phyloP scores from a whole-genome alignment of 116 monocot species.

The Posidonia oceanica region DNA sequence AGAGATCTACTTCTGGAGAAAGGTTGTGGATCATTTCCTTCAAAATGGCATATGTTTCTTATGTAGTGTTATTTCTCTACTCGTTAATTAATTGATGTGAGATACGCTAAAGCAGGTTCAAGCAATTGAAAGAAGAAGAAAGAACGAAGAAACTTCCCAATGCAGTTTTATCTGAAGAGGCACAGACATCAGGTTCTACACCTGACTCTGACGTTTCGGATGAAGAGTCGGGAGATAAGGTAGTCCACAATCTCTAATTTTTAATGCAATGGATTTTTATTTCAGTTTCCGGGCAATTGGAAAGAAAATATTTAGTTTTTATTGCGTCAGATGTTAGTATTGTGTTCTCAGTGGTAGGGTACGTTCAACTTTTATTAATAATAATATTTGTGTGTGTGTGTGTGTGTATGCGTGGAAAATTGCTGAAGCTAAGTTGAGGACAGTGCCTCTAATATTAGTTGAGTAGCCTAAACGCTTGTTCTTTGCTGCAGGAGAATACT shows the following conservation, averaged over 20 bases:
- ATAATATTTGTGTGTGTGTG: too few relatives aligned
- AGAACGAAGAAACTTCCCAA: slow-evolving; percentile 26
- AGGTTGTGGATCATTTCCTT: slow-evolving; percentile 27
- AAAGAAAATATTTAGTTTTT: background rate
- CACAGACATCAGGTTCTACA: slow-evolving; percentile 27
- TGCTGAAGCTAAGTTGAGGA: too few relatives aligned
- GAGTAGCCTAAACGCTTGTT: background rate
- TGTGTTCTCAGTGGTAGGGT: too few relatives aligned
- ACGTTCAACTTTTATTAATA: too few relatives aligned
- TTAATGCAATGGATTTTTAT: background rate
- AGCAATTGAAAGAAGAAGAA: slow-evolving; percentile 73
- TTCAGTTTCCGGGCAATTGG: background rate
- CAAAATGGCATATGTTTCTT: background rate
- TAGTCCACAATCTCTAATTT: slow-evolving; percentile 2
- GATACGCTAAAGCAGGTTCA: slow-evolving; percentile 43
- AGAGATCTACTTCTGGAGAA: slow-evolving; percentile 71
- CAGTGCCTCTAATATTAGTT: too few relatives aligned
- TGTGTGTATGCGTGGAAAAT: too few relatives aligned
- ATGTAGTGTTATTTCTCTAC: background rate
- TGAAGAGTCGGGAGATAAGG: slow-evolving; percentile 38
- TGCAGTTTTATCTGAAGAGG: slow-evolving; percentile 26
- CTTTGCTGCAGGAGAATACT: slow-evolving; percentile 22
- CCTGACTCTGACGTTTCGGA: slow-evolving; percentile 43
- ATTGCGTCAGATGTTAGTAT: background rate
- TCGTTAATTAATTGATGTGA: background rate